Evolutionary conservation across 768 basidiomycete genomes (phyloP).

Genomic region (Suillus lakei): DNA sequence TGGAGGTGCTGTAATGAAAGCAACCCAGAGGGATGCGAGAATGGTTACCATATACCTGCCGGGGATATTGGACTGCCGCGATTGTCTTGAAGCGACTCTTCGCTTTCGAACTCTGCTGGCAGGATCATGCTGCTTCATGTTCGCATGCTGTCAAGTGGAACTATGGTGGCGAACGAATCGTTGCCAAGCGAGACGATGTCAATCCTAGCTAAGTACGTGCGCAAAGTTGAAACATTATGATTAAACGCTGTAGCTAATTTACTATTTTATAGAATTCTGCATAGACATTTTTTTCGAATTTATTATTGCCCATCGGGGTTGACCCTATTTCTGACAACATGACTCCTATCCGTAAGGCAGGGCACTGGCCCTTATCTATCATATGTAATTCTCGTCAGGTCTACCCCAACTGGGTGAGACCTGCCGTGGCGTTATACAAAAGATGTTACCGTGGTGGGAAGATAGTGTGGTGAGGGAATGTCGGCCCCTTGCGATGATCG

Average conservation of each 20-base stretch:
- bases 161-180: neutral
- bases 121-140: neutral
- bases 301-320: neutral
- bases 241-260: neutral
- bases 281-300: neutral
- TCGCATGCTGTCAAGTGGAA: too few species aligned
- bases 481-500: too few species aligned
- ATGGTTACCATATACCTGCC: conserved; percentile 7
- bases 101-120: neutral
- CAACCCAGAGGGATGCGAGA: conserved; percentile 2
- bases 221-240: neutral
- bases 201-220: neutral
- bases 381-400: neutral
- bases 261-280: neutral
- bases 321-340: neutral
- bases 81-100: neutral
- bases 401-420: neutral
- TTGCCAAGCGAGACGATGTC: neutral
- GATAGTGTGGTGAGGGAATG: neutral
- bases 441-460: neutral
- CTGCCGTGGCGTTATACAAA: neutral
- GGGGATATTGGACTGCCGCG: neutral
- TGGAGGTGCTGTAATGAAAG: conserved; percentile 55
- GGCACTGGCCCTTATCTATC: neutral
- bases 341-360: neutral